Conservation (phyloP, 331 rosid genomes). For the Rosa hybrid region DNA sequence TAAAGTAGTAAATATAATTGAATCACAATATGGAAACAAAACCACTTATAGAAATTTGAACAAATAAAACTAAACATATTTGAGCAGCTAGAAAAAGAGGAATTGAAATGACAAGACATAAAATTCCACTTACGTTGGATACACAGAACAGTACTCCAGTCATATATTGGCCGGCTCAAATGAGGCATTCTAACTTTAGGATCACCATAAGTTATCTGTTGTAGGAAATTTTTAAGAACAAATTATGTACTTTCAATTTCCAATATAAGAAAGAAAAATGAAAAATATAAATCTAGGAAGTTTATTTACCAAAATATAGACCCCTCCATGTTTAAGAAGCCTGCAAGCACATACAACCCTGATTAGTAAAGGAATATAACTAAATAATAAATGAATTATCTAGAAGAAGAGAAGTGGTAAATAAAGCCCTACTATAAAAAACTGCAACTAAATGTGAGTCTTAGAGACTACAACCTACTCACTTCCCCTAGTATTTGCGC, state of each 20-base stretch:
- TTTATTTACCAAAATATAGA: slow-evolving; percentile 78
- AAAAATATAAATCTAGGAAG: slow-evolving; percentile 19
- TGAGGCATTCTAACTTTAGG: slow-evolving; percentile 91
- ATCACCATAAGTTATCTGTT: slow-evolving; percentile 88
- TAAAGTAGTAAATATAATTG: not conserved
- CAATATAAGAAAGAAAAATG: slow-evolving; percentile 13
- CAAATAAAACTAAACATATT: not conserved
- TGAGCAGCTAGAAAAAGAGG: slow-evolving; percentile 7
- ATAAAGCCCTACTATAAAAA: not conserved
- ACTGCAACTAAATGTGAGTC: slow-evolving; percentile 6
- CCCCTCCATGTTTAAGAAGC: slow-evolving; percentile 94
- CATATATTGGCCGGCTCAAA: slow-evolving; percentile 56
- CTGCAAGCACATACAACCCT: slow-evolving; percentile 36
- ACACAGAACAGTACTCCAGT: slow-evolving; percentile 65
- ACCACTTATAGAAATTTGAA: not conserved
- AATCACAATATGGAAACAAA: not conserved
- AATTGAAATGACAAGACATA: not conserved
- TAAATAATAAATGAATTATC: not conserved
- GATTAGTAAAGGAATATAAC: slow-evolving; percentile 18
- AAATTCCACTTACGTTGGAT: slow-evolving; percentile 67
- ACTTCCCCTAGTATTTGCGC: slow-evolving; percentile 96
- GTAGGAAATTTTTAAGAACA: slow-evolving; percentile 22
- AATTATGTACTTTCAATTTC: slow-evolving; percentile 17
- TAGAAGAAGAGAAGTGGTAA: not conserved
- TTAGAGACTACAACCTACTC: slow-evolving; percentile 73